Evolutionary conservation across 2,329 filamentous ascomycete genomes (phyloP).

Genomic region (Chaetomium sp.): DNA sequence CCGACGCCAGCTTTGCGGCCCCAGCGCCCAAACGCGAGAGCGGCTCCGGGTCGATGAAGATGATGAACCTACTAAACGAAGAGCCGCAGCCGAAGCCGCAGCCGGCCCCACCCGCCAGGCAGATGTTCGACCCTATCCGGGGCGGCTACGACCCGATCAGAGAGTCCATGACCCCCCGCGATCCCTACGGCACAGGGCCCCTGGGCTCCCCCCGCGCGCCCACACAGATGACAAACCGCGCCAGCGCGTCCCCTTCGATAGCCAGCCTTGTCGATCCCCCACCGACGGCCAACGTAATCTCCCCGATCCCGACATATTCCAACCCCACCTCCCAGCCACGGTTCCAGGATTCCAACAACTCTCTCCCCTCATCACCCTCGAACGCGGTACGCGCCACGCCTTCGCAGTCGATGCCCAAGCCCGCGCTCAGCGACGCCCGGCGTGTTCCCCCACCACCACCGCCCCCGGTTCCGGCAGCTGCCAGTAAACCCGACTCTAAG

Average conservation of each 20-base stretch:
- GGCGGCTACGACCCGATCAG: slow-evolving; percentile 62
- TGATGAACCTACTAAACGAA: slow-evolving; percentile 48
- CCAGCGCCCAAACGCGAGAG: slow-evolving; percentile 47
- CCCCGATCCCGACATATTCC: slow-evolving; percentile 34
- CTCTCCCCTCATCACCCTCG: slow-evolving; percentile 29
- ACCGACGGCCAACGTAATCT: slow-evolving; percentile 35
- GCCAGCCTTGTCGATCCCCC: slow-evolving; percentile 79
- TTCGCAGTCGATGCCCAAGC: slow-evolving; percentile 20
- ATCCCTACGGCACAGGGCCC: slow-evolving; percentile 40
- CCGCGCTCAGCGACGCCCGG: slow-evolving; percentile 23
- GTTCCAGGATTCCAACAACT: slow-evolving; percentile 24
- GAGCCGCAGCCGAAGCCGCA: slow-evolving; percentile 42
- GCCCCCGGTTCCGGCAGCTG: slow-evolving; percentile 25
- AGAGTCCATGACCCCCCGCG: slow-evolving; percentile 52
- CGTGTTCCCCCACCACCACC: slow-evolving; percentile 32
- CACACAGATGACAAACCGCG: slow-evolving; percentile 51
- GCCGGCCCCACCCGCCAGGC: slow-evolving; percentile 59
- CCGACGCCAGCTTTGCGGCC: slow-evolving; percentile 32
- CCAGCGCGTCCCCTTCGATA: slow-evolving; percentile 88
- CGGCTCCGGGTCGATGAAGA: slow-evolving; percentile 45
- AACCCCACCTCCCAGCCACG: slow-evolving; percentile 27
- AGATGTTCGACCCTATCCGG: slow-evolving; percentile 85
- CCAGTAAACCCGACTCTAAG: slow-evolving; percentile 20
- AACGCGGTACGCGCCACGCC: slow-evolving; percentile 22
- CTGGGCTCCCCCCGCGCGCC: slow-evolving; percentile 47